Evolutionary conservation across 192 early-diverging fungal species (phyloP), one percentile per base, ranked within the genome.

Genomic region (Podila clonocystis): DNA sequence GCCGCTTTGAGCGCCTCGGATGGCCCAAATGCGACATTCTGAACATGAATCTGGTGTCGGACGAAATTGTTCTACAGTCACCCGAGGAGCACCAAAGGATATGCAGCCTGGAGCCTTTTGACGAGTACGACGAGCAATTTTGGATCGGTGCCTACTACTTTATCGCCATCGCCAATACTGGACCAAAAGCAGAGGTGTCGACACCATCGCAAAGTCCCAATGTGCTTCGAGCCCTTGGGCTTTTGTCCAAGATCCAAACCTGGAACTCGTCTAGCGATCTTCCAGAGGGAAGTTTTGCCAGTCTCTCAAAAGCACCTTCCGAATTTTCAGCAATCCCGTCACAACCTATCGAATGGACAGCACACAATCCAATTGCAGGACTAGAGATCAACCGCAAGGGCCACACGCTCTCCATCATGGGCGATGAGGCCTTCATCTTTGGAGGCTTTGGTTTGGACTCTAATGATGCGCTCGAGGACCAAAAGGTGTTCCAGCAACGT

Each of bases 111-210:
- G 77, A 80, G 22, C 67, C 71, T 5, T 80, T 80, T 69, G 77
- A 80, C 48, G 77, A 80, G 33, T 64, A 80, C 49, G 77, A 80
- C 22, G 77, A 80, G 49, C 61, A 67, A 8, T 73, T 59, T 36
- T 80, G 77, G 77, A 80, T 80, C 57, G 77, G 77, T 33, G 66
- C 70, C 2, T 80, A 65, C 49, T 80, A 80, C 34, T 80, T 80
- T 68, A 69, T 69, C 5, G 77, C 77, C 8, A 50, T 73, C 17
- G 77, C 77, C 24, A 59, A 62, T 3, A 73, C 70, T 3, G 65
- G 52, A 2, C 38, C 68, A 11, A 57, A 38, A 17, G 29, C 13
- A 58, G 52, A 28, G 24, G 62, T 6, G 4, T 28, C 29, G 34
- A 22, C 11, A 58, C 57, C 4, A 28, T 17, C 19, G 1, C 50